Base-by-base conservation (phyloP, 352 stramenopile species). In the Elongisporangium anandrum region DNA sequence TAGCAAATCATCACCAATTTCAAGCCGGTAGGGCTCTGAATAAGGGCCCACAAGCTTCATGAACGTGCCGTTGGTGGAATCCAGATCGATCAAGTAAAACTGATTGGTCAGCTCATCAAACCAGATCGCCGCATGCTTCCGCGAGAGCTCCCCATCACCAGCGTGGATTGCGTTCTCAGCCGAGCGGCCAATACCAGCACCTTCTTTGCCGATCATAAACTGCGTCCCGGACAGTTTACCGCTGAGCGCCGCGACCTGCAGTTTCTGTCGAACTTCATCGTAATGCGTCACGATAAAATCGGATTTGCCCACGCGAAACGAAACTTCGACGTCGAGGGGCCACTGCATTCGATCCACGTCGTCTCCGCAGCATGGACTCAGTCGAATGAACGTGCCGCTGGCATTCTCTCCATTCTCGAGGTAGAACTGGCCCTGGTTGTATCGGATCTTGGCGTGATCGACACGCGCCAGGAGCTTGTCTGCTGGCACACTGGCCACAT, bases 11-110 rank as follows among this genome's bases (percentile, higher is more conserved):
- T 98, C 95, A n/a, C 92, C 90, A 50, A 98, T 91, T 54, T 90
- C 82, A 0, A 99, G 79, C 34, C 92, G 82, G 39, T 96, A 97
- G n/a, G 95, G 89, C 26, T 95, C 92, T 29, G 82, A 74, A 69
- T 98, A 98, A 34, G 90, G 94, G 4, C 95, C 94, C 20, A 87
- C 83, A 20, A 98, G 85, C 70, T 97, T 93, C 92, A 99, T 98
- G 75, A 98, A 99, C 50, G 96, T 98, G 29, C 87, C 85, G 63
- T 98, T 98, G 9, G 90, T 96, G 23, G 86, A 96, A 19, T 85
- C 78, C 22, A 97, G 62, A 61, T 98, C 91, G 56, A 88, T 75
- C 8, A 97, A 64, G 57, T 90, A 94, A 63, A 94, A 94, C 50
- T 75, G 69, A 57, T 81, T 75, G 38, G 79, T 88, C 29, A 88